Evolutionary conservation across 768 basidiomycete species (phyloP).

Genomic region (Agaricus blazei): DNA sequence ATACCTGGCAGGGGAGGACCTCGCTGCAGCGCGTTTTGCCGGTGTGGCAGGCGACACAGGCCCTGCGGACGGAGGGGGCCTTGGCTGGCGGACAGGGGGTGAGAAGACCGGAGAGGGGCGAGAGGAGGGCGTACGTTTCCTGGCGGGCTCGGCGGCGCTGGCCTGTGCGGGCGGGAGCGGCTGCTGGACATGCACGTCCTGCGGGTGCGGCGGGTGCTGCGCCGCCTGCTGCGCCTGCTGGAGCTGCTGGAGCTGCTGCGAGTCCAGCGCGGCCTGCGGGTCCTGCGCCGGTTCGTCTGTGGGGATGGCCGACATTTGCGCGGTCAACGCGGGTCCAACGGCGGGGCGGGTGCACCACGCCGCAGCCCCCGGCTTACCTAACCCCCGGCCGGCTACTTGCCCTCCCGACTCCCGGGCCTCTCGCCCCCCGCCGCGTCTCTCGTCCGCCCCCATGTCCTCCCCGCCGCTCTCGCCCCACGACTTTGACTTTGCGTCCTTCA

Average conservation of each 20-base stretch:
- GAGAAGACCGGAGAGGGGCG: conserved; percentile 12
- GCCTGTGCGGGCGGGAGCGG: conserved; percentile 22
- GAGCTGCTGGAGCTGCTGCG: conserved; percentile 53
- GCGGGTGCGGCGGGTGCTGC: conserved; percentile 27
- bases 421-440: not conserved
- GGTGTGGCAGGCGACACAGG: conserved; percentile 76
- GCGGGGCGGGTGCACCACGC: conserved; percentile 22
- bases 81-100: conserved; percentile 45
- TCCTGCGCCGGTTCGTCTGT: conserved; percentile 62
- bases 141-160: conserved; percentile 28
- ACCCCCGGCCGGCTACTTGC: conserved; percentile 6
- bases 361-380: conserved; percentile 13
- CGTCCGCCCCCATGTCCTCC: conserved; percentile 29
- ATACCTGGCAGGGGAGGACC: conserved; percentile 75
- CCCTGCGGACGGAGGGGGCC: conserved; percentile 75
- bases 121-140: conserved; percentile 53
- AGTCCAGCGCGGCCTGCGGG: conserved; percentile 50
- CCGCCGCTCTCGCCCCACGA: conserved; percentile 60
- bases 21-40: conserved; percentile 84
- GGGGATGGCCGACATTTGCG: conserved; percentile 68
- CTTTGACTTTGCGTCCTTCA: conserved; percentile 63
- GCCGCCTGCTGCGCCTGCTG: conserved; percentile 13
- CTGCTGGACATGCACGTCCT: conserved; percentile 18
- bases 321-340: conserved; percentile 25
- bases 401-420: not conserved